Evolutionary conservation across 148 eudicot species (phyloP).

Genomic region (Bassia scoparia): DNA sequence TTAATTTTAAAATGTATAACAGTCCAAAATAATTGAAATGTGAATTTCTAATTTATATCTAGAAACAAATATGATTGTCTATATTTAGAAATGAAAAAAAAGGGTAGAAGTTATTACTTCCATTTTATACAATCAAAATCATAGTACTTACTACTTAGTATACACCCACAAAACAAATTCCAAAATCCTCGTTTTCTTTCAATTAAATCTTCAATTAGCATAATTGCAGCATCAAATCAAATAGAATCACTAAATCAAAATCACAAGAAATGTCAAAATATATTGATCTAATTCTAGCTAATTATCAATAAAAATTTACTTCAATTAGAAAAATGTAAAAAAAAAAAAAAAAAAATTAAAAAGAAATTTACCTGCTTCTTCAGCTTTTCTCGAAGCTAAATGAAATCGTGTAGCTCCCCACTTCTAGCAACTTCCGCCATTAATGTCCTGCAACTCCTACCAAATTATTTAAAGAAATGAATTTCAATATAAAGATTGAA

Average conservation of each 20-base stretch:
- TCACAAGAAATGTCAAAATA: conserved; percentile 3
- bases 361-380: conserved; percentile 64
- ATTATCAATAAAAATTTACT: background rate
- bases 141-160: background rate
- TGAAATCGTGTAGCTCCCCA: conserved; percentile 52
- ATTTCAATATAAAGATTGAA: background rate
- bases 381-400: conserved; percentile 85
- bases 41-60: background rate
- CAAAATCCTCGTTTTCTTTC: conserved; percentile 1
- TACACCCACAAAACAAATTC: conserved; percentile 12
- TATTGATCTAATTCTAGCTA: background rate
- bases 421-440: conserved; percentile 51
- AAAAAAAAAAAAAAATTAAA: background rate
- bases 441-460: conserved; percentile 29
- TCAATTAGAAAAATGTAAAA: background rate
- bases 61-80: background rate
- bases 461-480: background rate
- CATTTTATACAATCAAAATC: background rate
- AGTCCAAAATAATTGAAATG: background rate
- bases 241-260: conserved; percentile 1
- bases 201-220: too few species aligned
- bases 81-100: background rate
- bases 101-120: background rate
- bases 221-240: conserved; percentile 15
- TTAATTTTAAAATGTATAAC: background rate